A percentile compares a stretch with the other conserved stretches of the same genome.
phyloP scores from a whole-genome alignment of 2,329 filamentous ascomycete genomes.

The Hymenoscyphus fraxineus region DNA sequence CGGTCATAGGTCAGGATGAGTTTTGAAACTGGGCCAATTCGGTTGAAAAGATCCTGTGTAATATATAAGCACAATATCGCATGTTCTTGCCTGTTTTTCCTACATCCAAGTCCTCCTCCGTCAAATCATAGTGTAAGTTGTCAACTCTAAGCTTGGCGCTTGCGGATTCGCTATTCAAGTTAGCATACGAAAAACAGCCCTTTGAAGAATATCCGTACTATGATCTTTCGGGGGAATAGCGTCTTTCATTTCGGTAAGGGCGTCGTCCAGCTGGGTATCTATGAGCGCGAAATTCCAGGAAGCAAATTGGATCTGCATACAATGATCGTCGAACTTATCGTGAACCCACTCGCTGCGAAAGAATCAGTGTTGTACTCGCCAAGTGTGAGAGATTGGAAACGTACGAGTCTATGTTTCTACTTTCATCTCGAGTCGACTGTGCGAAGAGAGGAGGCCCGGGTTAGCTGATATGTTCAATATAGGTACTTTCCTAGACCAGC shows the following conservation, averaged over 20 bases:
- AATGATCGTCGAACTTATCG: slow-evolving; percentile 78
- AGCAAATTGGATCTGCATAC: slow-evolving; percentile 35
- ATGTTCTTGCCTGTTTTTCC: slow-evolving; percentile 16
- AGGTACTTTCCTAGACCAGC: slow-evolving; percentile 36
- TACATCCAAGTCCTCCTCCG: slow-evolving; percentile 78
- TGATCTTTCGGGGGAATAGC: slow-evolving; percentile 32
- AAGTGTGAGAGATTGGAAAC: slow-evolving; percentile 30
- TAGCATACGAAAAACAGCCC: slow-evolving; percentile 9
- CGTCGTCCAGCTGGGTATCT: slow-evolving; percentile 28
- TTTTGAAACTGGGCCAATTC: slow-evolving; percentile 68
- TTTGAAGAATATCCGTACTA: slow-evolving; percentile 23
- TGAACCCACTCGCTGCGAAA: slow-evolving; percentile 81
- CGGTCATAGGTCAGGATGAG: slow-evolving; percentile 79
- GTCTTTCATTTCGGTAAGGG: slow-evolving; percentile 26
- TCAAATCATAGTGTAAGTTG: slow-evolving; percentile 90
- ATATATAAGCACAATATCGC: slow-evolving; percentile 14
- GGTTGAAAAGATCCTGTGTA: slow-evolving; percentile 69
- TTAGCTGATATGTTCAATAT: slow-evolving; percentile 45
- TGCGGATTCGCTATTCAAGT: slow-evolving; percentile 41
- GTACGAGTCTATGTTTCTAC: slow-evolving; percentile 68
- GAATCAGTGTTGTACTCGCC: slow-evolving; percentile 9
- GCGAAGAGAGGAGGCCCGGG: slow-evolving; percentile 40
- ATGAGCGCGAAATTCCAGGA: slow-evolving; percentile 22
- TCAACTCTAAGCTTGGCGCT: slow-evolving; percentile 77
- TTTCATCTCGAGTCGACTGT: slow-evolving; percentile 59